Conservation (phyloP, 2,329 filamentous ascomycete species). For the Pseudodiploospora longispora region DNA sequence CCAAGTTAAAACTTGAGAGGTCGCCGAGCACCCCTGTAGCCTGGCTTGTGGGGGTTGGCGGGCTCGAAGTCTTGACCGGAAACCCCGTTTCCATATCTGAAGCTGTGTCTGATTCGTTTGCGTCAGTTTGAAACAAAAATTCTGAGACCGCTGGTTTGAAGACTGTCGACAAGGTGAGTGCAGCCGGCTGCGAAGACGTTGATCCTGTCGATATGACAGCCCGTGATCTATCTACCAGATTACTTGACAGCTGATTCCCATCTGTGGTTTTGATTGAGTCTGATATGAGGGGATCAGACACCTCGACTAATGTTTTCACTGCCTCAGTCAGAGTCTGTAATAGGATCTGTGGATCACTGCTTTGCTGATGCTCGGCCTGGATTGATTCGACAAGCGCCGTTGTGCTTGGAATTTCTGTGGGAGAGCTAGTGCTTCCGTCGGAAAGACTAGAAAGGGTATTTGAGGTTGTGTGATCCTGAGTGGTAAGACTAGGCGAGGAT, state of each 20-base stretch:
- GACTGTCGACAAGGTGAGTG: neutral
- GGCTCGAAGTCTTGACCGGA: neutral
- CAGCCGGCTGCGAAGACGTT: neutral
- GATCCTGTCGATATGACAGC: no score
- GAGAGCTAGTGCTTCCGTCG: no score
- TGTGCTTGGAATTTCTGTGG: neutral
- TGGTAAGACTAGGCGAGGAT: neutral
- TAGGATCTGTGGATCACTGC: neutral
- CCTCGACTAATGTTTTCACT: conserved; percentile 6
- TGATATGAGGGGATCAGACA: neutral
- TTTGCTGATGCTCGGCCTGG: neutral
- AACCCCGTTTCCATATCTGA: neutral
- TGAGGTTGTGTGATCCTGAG: neutral
- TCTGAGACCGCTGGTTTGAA: neutral
- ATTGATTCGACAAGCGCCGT: neutral
- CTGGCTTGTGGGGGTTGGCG: neutral
- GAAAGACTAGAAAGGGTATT: no score
- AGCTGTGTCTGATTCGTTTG: neutral
- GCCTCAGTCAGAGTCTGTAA: conserved; percentile 11
- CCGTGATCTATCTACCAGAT: no score
- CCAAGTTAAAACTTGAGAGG: neutral
- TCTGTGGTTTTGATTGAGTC: neutral
- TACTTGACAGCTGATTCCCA: no score
- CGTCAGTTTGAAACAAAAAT: neutral
- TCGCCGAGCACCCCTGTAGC: conserved; percentile 2